Evolutionary conservation across 2,329 filamentous ascomycete species (phyloP).

Genomic region (Aureobasidium zeae): DNA sequence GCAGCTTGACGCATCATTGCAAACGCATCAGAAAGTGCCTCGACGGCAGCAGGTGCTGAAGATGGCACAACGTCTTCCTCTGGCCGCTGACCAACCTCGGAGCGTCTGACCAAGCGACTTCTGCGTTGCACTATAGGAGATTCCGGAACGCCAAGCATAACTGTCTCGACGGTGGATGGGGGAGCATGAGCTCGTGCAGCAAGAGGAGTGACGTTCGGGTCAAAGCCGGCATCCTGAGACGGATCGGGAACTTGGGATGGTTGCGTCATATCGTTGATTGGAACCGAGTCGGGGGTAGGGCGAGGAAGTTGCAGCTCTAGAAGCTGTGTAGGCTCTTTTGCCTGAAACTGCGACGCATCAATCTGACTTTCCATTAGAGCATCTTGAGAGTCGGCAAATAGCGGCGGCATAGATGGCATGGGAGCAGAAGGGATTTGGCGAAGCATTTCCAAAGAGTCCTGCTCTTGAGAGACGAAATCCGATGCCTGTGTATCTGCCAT

Average conservation of each 20-base stretch:
- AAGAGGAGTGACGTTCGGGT: slow-evolving; percentile 48
- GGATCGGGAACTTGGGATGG: slow-evolving; percentile 61
- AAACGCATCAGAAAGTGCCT: slow-evolving; percentile 48
- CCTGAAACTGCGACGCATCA: slow-evolving; percentile 16
- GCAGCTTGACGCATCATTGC: slow-evolving; percentile 59
- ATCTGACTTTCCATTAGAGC: slow-evolving; percentile 21
- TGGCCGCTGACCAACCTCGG: slow-evolving; percentile 37
- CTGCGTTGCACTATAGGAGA: slow-evolving; percentile 52
- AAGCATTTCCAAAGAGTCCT: slow-evolving; percentile 38
- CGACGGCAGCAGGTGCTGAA: slow-evolving; percentile 1
- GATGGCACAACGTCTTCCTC: slow-evolving; percentile 31
- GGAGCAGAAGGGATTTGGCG: slow-evolving; percentile 26
- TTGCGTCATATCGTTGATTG: slow-evolving; percentile 43
- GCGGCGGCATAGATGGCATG: slow-evolving; percentile 25
- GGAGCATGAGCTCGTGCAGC: slow-evolving; percentile 46
- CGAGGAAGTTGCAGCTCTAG: slow-evolving; percentile 31
- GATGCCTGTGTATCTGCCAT: slow-evolving; percentile 50
- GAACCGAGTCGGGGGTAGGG: slow-evolving; percentile 21
- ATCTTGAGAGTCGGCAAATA: slow-evolving; percentile 30
- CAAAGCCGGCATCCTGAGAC: slow-evolving; percentile 74
- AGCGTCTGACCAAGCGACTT: slow-evolving; percentile 42
- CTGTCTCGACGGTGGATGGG: slow-evolving; percentile 60
- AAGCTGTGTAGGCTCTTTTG: slow-evolving; percentile 22
- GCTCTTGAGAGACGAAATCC: slow-evolving; percentile 24
- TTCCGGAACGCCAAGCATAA: slow-evolving; percentile 48